A percentile compares a stretch with the other conserved stretches of the same genome.
phyloP scores from a whole-genome alignment of 2,329 filamentous ascomycete species.

The Colletotrichum sidae region DNA sequence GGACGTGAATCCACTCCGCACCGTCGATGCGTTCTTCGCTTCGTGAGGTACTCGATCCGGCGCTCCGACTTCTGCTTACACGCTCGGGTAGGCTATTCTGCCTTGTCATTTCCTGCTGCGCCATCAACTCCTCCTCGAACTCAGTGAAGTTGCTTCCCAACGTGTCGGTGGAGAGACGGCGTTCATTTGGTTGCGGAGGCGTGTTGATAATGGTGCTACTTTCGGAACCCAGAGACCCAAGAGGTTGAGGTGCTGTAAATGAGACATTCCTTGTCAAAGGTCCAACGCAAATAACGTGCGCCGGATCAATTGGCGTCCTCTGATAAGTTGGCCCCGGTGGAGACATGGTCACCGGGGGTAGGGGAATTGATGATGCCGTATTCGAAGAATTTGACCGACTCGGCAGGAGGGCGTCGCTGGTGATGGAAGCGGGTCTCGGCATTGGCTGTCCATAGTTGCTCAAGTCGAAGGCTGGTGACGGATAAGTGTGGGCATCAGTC shows the following conservation, averaged over 20 bases:
- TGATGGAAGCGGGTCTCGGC: conserved; percentile 33
- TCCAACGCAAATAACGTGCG: conserved; percentile 66
- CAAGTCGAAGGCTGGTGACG: conserved; percentile 42
- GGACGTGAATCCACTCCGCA: conserved; percentile 61
- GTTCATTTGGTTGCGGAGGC: conserved; percentile 2
- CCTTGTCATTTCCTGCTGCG: conserved; percentile 43
- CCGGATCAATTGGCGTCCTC: conserved; percentile 63
- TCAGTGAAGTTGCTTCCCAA: conserved; percentile 69
- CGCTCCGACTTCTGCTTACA: conserved; percentile 38
- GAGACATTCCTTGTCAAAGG: conserved; percentile 62
- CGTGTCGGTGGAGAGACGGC: conserved; percentile 52
- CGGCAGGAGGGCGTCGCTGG: conserved; percentile 43
- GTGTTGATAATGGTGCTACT: conserved; percentile 39
- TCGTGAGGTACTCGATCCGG: conserved; percentile 37
- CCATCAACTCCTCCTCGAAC: conserved; percentile 58
- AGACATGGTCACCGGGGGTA: conserved; percentile 41
- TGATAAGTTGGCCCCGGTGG: conserved; percentile 53
- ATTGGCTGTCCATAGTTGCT: conserved; percentile 34
- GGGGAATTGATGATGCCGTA: conserved; percentile 40
- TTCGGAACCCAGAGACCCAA: conserved; percentile 44
- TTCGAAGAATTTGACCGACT: conserved; percentile 45
- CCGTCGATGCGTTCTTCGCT: conserved; percentile 58
- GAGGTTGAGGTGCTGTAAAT: conserved; percentile 46
- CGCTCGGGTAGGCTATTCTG: conserved; percentile 39
- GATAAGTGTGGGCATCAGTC: conserved; percentile 38